Evolutionary conservation across 2,329 filamentous ascomycete genomes (phyloP), one percentile per base, ranked within the genome.

Genomic region (Colletotrichum sp.): DNA sequence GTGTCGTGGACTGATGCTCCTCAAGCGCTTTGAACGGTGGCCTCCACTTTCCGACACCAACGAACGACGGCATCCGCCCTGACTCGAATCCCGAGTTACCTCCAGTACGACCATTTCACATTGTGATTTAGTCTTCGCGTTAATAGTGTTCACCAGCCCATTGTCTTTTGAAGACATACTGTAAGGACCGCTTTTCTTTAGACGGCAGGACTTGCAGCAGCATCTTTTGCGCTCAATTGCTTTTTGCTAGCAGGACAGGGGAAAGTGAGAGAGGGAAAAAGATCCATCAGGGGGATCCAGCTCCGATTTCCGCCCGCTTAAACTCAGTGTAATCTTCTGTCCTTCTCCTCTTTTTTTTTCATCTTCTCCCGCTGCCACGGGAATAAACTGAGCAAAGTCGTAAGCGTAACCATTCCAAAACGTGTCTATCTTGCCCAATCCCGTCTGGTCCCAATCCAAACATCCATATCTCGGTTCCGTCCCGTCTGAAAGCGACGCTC

Each of bases 31-130:
- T n/a, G 60, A 36, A 72, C 69, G 44, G 44, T 68, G 44, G 65
- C 36, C 59, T 73, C 73, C 73, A 76, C 73, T 76, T 66, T 73
- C 70, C 44, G 70, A 68, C 21, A 12, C 64, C 28, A 36, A 66
- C 16, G 62, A 39, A 60, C 28, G n/a, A 65, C 64, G 59, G 70
- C 64, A 34, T 34, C 55, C 44, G 18, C 44, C 59, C 59, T 67
- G 70, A 65, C 62, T 74, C 67, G 66, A 76, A 74, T 68, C 69
- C 76, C 66, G 76, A 76, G 62, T 60, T 75, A 68, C 63, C 72
- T 75, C 75, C 72, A 63, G 26, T 26, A 32, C 59, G 32, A 55
- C 64, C 49, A 21, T 12, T 13, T 59, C 13, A 60, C 64, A 44
- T 49, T 52, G n/a, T 13, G n/a, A 21, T 21, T 8, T 52, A 52